Base-by-base conservation (phyloP, 1,284 basidiomycete species). In the Puccinia coronata region DNA sequence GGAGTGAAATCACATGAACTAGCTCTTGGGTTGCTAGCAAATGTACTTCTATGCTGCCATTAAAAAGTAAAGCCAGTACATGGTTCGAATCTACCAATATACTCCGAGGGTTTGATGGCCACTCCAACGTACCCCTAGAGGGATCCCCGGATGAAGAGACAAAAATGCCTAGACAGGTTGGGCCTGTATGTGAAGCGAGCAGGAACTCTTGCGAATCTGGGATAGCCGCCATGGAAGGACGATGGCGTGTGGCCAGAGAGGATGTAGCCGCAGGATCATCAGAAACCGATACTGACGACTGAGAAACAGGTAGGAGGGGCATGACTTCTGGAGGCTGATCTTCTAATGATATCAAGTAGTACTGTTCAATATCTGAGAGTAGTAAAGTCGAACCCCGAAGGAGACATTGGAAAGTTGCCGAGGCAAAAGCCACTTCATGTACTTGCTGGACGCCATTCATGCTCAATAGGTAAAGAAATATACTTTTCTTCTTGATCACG, bases 71-170 rank as follows among this genome's bases (percentile, higher is more conserved):
- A 51, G 78, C 78, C 41, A 80, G 16, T 14, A 80, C 78, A 61
- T 80, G 78, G 36, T 41, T 43, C 31, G 34, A 31, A 63, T 80
- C 78, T 14, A 72, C 78, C 14, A 47, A 57, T 34, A 80, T 34
- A 39, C 69, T 80, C 18, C 69, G 34, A 4, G 78, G 78, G 57
- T 80, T 80, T 43, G 78, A 71, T 16, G 67, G 78, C 78, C 78
- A 80, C 47, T 80, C 78, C 36, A 80, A 63, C 2, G 78, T 80
- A 9, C 78, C 78, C 31, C 78, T 67, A 16, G 67, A 80, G n/a
- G 78, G 78, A 34, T 80, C 78, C 47, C 78, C 78, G 31, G 78
- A 71, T 57, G 67, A 71, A 34, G 78, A 80, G 39, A 80, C 78
- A 72, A 80, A 80, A 41, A 80, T 57, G 16, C 78, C 78, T 31